Evolutionary conservation across 2,329 filamentous ascomycete species (phyloP).

Genomic region (Thielaviopsis ethacetica): DNA sequence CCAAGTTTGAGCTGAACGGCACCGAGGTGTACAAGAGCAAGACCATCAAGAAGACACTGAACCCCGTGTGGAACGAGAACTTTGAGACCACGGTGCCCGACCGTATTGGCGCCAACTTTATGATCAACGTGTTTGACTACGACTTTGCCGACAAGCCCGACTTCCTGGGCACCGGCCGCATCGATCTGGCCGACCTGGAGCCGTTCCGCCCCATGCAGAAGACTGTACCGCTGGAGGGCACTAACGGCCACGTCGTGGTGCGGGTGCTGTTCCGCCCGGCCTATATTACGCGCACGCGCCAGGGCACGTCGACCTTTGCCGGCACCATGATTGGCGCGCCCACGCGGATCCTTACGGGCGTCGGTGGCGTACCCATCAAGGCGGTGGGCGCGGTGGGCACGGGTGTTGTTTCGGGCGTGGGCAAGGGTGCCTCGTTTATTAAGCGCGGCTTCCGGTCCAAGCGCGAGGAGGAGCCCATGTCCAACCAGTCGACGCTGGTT

Average conservation of each 20-base stretch:
- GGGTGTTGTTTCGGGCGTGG: constrained; percentile 37
- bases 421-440: constrained; percentile 81
- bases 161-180: constrained; percentile 59
- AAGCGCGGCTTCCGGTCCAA: constrained; percentile 65
- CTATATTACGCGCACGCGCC: constrained; percentile 72
- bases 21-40: constrained; percentile 91
- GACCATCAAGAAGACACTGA: constrained; percentile 87
- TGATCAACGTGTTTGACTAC: constrained; percentile 78
- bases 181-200: constrained; percentile 65
- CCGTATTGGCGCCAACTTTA: constrained; percentile 69
- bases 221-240: constrained; percentile 63
- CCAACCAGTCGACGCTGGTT: constrained; percentile 25
- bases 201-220: constrained; percentile 72
- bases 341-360: constrained; percentile 69
- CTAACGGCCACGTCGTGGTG: constrained; percentile 68
- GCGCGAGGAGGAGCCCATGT: constrained; percentile 40
- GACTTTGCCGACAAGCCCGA: constrained; percentile 94
- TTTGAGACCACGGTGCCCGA: constrained; percentile 76
- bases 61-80: constrained; percentile 90
- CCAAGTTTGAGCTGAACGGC: constrained; percentile 81
- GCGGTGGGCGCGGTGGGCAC: constrained; percentile 59
- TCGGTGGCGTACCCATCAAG: constrained; percentile 83
- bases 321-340: constrained; percentile 74
- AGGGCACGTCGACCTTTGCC: constrained; percentile 84
- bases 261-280: constrained; percentile 84